Percentiles rank a stretch among this genome's conserved stretches.
Conservation (phyloP, 1,284 basidiomycete genomes). For the Fomitopsis schrenkii region DNA sequence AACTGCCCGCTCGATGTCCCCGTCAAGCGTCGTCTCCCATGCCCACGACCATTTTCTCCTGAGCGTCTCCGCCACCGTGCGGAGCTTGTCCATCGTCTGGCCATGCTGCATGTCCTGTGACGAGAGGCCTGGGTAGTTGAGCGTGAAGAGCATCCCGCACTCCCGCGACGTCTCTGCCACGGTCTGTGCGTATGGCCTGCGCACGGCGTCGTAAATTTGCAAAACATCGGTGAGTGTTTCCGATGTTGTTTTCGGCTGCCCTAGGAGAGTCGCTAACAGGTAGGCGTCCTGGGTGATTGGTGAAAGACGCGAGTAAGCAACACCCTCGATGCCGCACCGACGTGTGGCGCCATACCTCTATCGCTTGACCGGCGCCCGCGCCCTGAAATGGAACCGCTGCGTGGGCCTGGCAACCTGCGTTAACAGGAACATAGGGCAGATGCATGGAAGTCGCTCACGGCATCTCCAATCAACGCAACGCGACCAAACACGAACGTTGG, state of each 20-base stretch:
- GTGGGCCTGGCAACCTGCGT: constrained; percentile 35
- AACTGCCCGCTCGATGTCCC: constrained; percentile 25
- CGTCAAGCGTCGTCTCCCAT: constrained; percentile 34
- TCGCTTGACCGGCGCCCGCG: constrained; percentile 50
- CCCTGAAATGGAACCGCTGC: constrained; percentile 54
- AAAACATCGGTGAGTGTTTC: constrained; percentile 33
- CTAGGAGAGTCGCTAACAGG: constrained; percentile 40
- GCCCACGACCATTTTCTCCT: constrained; percentile 35
- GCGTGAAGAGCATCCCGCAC: constrained; percentile 29
- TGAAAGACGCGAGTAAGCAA: neutral
- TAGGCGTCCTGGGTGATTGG: constrained; percentile 30
- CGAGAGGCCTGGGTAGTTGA: constrained; percentile 27
- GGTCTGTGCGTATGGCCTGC: constrained; percentile 36
- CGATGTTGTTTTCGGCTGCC: constrained; percentile 33
- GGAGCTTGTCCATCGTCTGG: constrained; percentile 19
- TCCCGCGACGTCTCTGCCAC: constrained; percentile 27
- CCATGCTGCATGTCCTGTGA: constrained; percentile 17
- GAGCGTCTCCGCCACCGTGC: constrained; percentile 21
- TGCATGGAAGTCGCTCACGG: constrained; percentile 24
- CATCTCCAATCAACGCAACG: constrained; percentile 49
- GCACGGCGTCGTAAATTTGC: constrained; percentile 37
- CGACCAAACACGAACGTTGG: constrained; percentile 33
- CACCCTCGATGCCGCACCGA: neutral
- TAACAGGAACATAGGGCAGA: neutral
- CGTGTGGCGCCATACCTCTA: constrained; percentile 37